phyloP scores from a whole-genome alignment of 1,284 basidiomycete species.

The Ustilago bromivora region DNA sequence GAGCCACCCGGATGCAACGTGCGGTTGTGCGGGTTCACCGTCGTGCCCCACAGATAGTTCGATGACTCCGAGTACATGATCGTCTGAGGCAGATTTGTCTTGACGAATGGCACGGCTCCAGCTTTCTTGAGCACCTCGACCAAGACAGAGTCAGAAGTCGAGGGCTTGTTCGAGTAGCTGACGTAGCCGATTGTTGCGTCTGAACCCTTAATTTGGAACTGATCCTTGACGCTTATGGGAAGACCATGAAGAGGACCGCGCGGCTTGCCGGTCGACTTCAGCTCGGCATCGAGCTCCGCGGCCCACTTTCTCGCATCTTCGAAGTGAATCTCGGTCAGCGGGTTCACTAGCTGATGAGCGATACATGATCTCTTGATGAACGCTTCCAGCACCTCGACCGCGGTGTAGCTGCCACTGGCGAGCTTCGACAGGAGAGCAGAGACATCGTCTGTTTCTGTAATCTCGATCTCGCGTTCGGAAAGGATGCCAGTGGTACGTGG shows the following conservation, averaged over 20 bases:
- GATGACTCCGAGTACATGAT: constrained; percentile 67
- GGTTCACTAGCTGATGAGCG: constrained; percentile 80
- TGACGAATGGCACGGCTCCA: constrained; percentile 79
- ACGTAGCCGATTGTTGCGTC: constrained; percentile 77
- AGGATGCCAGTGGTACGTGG: constrained; percentile 39
- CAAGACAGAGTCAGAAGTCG: constrained; percentile 37
- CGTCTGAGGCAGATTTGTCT: constrained; percentile 73
- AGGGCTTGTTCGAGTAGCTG: constrained; percentile 71
- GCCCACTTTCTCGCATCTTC: constrained; percentile 76
- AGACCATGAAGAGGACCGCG: constrained; percentile 77
- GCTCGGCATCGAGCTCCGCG: constrained; percentile 73
- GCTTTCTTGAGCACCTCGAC: constrained; percentile 72
- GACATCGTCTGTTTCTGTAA: constrained; percentile 70
- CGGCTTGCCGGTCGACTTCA: constrained; percentile 72
- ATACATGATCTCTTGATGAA: constrained; percentile 83
- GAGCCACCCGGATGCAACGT: constrained; percentile 74
- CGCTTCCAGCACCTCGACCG: constrained; percentile 78
- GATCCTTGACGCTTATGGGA: constrained; percentile 78
- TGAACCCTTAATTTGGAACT: constrained; percentile 75
- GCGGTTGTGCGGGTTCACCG: constrained; percentile 76
- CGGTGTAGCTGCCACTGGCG: constrained; percentile 74
- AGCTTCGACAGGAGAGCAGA: constrained; percentile 73
- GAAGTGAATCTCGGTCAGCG: constrained; percentile 76
- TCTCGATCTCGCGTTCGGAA: constrained; percentile 43
- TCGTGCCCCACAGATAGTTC: constrained; percentile 78